Conservation (phyloP, 495 filamentous ascomycete genomes). For the Penicillium chermesinum region DNA sequence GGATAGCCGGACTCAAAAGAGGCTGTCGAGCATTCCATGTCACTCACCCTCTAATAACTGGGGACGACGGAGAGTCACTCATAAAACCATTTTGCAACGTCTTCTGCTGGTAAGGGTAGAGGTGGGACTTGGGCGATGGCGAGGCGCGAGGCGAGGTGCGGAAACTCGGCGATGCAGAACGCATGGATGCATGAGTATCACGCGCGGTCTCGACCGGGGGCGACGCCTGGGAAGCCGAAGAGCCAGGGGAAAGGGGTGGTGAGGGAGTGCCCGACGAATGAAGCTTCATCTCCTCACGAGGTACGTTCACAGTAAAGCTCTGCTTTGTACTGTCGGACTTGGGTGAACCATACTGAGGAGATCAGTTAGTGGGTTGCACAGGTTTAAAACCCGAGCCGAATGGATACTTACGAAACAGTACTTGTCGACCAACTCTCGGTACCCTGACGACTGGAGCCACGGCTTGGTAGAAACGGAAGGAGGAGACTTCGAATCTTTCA, state of each 20-base stretch:
- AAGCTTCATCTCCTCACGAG: constrained; percentile 12
- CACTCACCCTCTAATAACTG: constrained; percentile 43
- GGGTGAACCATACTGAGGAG: constrained; percentile 45
- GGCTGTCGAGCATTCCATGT: constrained; percentile 14
- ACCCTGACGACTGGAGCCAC: constrained; percentile 72
- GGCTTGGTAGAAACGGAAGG: constrained; percentile 56
- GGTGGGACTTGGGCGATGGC: constrained; percentile 34
- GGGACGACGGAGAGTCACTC: constrained; percentile 40
- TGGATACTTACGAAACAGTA: constrained; percentile 92
- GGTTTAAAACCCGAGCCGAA: constrained; percentile 1
- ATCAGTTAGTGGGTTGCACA: constrained; percentile 8
- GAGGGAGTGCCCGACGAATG: constrained; percentile 15
- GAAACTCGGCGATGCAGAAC: constrained; percentile 18
- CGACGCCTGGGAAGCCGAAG: constrained; percentile 17
- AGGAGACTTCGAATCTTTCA: constrained; percentile 38
- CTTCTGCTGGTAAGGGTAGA: constrained; percentile 39
- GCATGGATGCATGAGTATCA: constrained; percentile 12
- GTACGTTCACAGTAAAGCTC: constrained; percentile 12
- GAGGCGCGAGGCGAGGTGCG: constrained; percentile 26
- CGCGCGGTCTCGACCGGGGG: constrained; percentile 10
- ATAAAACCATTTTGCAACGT: constrained; percentile 38
- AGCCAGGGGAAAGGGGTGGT: constrained; percentile 22
- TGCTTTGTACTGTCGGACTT: constrained; percentile 12
- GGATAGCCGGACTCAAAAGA: constrained; percentile 8
- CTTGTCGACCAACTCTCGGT: constrained; percentile 91